Base-by-base conservation (phyloP, 2,329 filamentous ascomycete genomes). In the Arthroderma sp. region DNA sequence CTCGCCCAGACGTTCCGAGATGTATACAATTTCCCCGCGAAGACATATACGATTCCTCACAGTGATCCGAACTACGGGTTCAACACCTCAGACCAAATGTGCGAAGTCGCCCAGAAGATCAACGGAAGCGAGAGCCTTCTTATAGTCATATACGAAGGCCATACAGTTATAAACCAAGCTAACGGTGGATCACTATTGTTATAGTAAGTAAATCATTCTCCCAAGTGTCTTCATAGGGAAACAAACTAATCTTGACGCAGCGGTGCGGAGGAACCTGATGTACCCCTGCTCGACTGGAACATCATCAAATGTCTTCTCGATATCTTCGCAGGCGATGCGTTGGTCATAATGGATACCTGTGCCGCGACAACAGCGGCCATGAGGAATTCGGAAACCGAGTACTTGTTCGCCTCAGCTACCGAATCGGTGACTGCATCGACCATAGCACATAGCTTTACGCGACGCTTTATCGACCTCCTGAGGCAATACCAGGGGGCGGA, bases 121-220 rank as follows among this genome's bases (percentile, higher is more conserved):
- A n/a, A 34, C 15, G 29, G 15, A 22, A 22, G 29, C 15, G 29
- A 27, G 29, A 44, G 41, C 31, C 45, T 47, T n/a, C 15, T 40
- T 32, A 36, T 47, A 11, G 30, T 47, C 15, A 30, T 47, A 10
- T 47, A 47, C 36, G n/a, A 47, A 44, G 45, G 45, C 5, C 40
- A 47, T 44, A 10, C 27, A 6, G 10, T 11, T 30, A 32, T 6
- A 29, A 22, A n/a, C n/a, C 27, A 3, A 8, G 9, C 10, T 22
- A 22, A 22, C 15, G 2, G 15, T 22, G 15, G 10, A 36, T 36
- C 32, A 11, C 9, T 36, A 36, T 11, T 36, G 11, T 36, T 36
- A 9, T 11, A 36, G 11, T 36, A 9, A 9, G 28, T 29, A 22
- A 2, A 29, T 5, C 28, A 29, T 4, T 39, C 9, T 22, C 28